Evolutionary conservation across 352 stramenopile species (phyloP), one percentile per base, ranked within the genome.

Genomic region (Poterioochromonas sp.): DNA sequence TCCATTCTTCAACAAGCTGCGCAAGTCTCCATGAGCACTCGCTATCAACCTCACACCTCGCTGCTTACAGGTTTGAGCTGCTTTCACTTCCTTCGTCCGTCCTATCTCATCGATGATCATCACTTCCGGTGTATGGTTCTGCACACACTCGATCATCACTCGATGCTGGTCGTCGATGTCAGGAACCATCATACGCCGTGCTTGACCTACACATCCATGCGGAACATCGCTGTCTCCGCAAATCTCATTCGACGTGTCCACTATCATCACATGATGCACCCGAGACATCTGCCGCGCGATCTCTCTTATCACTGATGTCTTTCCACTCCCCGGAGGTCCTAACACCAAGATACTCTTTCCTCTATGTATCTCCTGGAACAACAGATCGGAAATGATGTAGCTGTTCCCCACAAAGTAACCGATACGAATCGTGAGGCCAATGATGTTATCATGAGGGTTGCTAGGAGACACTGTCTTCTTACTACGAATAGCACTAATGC

Each of bases 201-300:
- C 84, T 69, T 80, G 85, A 29, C 89, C 89, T 54, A 93, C 76
- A 73, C 88, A 92, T 39, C 60, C 64, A 77, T 95, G 89, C 34
- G 88, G 89, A 64, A 90, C 81, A 70, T 88, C 77, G n/a, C 89
- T 88, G 77, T 92, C 88, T 18, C 90, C 89, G 12, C 84, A 88
- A 80, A 95, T 95, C 80, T 94, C 89, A 82, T 94, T 94, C n/a
- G 84, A 92, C 35, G 90, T 94, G 83, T 95, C 90, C 35, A 95
- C 88, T 51, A 94, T 90, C 29, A 87, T 85, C 15, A 93, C 86
- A 18, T 86, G 77, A 29, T 80, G 34, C 22, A 73, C 39, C 0
- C 89, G 84, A n/a, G 79, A 82, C n/a, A 95, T 80, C 34, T 83
- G 86, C 0, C 87, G 80, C 8, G 88, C 86, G 22, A 91, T 85